phyloP scores from a whole-genome alignment of 1,284 basidiomycete genomes.

The Rhodotorula mucilaginosa region DNA sequence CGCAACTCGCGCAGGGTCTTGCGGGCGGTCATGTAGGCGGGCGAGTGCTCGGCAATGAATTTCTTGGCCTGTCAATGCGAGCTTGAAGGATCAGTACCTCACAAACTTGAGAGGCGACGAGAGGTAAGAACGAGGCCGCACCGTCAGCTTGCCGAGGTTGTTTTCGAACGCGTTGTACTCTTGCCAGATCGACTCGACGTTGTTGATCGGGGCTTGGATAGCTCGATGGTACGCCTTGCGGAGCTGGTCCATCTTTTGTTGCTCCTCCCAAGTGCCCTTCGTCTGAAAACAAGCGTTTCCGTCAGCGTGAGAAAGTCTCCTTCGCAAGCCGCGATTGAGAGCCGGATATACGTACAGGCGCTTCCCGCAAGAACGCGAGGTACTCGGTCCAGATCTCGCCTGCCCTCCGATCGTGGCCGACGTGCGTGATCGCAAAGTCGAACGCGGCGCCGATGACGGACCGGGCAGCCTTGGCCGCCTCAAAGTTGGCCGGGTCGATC shows the following conservation, averaged over 20 bases:
- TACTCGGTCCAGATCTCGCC: conserved; percentile 62
- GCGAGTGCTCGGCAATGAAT: conserved; percentile 80
- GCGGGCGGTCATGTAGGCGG: conserved; percentile 87
- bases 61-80: conserved; percentile 70
- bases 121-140: conserved; percentile 45
- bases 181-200: conserved; percentile 90
- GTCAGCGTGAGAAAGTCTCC: not conserved
- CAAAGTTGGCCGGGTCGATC: conserved; percentile 51
- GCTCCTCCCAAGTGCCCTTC: conserved; percentile 85
- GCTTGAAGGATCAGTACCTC: not conserved
- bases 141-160: conserved; percentile 82
- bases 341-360: conserved; percentile 58
- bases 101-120: too few species aligned
- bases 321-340: not conserved
- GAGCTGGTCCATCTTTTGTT: conserved; percentile 90
- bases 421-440: conserved; percentile 86
- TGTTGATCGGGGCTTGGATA: conserved; percentile 88
- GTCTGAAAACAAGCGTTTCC: conserved; percentile 53
- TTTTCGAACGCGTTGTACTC: conserved; percentile 94
- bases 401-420: conserved; percentile 67
- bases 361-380: conserved; percentile 77
- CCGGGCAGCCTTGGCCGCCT: conserved; percentile 58
- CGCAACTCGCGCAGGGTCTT: conserved; percentile 80
- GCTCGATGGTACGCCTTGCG: conserved; percentile 91
- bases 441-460: conserved; percentile 80